Base-by-base conservation (phyloP, 2,329 filamentous ascomycete genomes). In the Hypoxylon sp. region DNA sequence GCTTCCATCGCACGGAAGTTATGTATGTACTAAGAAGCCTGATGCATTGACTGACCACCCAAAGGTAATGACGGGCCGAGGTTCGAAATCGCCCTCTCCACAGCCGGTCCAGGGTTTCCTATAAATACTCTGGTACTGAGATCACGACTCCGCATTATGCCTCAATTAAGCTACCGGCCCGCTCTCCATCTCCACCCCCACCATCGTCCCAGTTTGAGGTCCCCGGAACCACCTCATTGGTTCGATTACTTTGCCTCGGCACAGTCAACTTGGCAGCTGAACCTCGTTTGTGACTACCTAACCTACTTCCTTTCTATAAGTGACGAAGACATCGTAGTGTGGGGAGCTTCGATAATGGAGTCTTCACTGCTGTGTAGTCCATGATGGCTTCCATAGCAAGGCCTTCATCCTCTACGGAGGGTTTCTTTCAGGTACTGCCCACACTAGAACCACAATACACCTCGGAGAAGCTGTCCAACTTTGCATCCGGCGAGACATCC, bases 351-450 rank as follows among this genome's bases (percentile, higher is more conserved):
- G 14, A 44, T 11, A 29, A 29, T 42, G 14, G 26, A 44, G 8
- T 10, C 1, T 6, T 54, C 14, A 17, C 17, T 6, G n/a, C 8
- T 52, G 19, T 5, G 3, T 54, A n/a, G n/a, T 19, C 4, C 11
- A 24, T 26, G 4, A 61, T 61, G 58, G 39, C 48, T 13, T 8
- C 24, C 9, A 11, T 13, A 17, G 19, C 42, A 10, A 58, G 3
- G 11, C 52, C 57, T 29, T 70, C 68, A 19, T 72, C 68, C 9
- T 68, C 68, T n/a, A 63, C 68, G 14, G 50, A 63, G 35, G 70
- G 70, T 17, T 72, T 72, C 63, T 72, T 72, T 59, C 70, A 72
- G 44, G 29, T 24, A 10, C 31, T 63, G 2, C 66, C 69, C 1
- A 46, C 37, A 3, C 50, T 69, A 17, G 58, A 59, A 24, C 63